A percentile compares a stretch with the other conserved stretches of the same genome.
Evolutionary conservation across 345 rosid species (phyloP).

Genomic region (Gossypium australe): DNA sequence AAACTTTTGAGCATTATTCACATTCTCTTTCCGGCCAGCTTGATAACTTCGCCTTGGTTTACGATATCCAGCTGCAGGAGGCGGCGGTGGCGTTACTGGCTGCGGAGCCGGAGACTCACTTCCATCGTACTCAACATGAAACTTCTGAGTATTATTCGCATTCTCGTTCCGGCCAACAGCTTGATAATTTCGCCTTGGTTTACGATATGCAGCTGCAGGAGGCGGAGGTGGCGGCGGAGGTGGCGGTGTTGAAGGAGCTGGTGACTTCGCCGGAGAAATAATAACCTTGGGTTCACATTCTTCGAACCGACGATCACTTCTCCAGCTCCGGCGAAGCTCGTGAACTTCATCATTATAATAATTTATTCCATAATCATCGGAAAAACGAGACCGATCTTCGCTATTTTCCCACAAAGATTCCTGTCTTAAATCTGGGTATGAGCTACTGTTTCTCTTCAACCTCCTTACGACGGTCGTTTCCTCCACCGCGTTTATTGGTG

Average conservation of each 20-base stretch:
- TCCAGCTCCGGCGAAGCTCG: conserved; percentile 22
- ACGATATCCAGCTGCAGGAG: conserved; percentile 21
- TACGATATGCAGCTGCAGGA: conserved; percentile 22
- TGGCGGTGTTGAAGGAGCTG: conserved; percentile 22
- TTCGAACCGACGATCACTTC: conserved; percentile 18
- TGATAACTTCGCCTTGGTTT: conserved; percentile 34
- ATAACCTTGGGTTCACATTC: conserved; percentile 48
- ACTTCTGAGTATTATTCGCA: conserved; percentile 12
- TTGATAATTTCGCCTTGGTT: conserved; percentile 32
- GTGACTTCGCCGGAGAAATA: conserved; percentile 26
- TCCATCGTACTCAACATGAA: conserved; percentile 7
- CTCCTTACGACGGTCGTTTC: conserved; percentile 21
- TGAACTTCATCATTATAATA: conserved; percentile 5
- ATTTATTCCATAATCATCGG: conserved; percentile 59
- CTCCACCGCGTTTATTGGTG: neutral
- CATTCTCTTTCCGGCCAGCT: conserved; percentile 30
- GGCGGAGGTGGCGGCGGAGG: conserved; percentile 36
- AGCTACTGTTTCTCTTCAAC: conserved; percentile 65
- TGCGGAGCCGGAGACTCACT: conserved; percentile 12
- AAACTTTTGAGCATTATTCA: conserved; percentile 12
- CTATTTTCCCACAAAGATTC: conserved; percentile 37
- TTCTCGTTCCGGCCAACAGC: conserved; percentile 32
- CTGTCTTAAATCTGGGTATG: conserved; percentile 70
- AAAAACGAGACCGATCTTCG: conserved; percentile 52
- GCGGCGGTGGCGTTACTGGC: conserved; percentile 37